Percentiles rank a stretch among this genome's conserved stretches.
These are phyloP conservation scores for Pyropia yezoensis DNA, from an alignment of 23 red algal genomes.

Conservation along the genomic window DNA sequence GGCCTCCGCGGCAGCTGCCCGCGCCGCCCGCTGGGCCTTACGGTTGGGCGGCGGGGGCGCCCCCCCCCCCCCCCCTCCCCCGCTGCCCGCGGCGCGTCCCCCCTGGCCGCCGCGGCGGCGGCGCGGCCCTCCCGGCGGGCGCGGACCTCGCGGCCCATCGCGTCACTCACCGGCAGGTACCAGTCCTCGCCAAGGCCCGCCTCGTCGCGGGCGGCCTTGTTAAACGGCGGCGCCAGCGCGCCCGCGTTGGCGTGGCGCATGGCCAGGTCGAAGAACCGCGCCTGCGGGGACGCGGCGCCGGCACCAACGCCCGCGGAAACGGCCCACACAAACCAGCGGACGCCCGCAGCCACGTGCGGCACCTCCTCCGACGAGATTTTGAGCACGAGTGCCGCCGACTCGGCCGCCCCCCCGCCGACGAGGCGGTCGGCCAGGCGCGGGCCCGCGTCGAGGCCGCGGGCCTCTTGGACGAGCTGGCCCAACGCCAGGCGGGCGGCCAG, in stretches of 20 bases:
- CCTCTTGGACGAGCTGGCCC: slow-evolving; percentile 63
- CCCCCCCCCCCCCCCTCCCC: too few relatives aligned
- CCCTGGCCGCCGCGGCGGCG: too few relatives aligned
- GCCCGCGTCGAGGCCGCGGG: slow-evolving; percentile 60
- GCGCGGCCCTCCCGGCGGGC: slow-evolving; percentile 3
- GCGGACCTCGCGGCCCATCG: slow-evolving; percentile 20
- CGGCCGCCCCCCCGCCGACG: slow-evolving; percentile 20
- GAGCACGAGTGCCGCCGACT: slow-evolving; percentile 26
- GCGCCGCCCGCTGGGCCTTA: too few relatives aligned
- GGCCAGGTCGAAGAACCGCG: slow-evolving; percentile 41
- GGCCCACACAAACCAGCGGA: slow-evolving; percentile 55
- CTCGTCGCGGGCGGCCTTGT: slow-evolving; percentile 17
- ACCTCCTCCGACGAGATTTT: slow-evolving; percentile 62
- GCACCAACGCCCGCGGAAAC: slow-evolving; percentile 8
- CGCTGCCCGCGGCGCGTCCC: too few relatives aligned
- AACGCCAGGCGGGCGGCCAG: slow-evolving; percentile 37
- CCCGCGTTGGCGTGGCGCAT: slow-evolving; percentile 42
- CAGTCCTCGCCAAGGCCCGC: slow-evolving; percentile 63
- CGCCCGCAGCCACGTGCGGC: slow-evolving; percentile 42
- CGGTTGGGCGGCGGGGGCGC: too few relatives aligned
- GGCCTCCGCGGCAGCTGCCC: too few relatives aligned
- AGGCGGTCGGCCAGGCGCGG: slow-evolving; percentile 47
- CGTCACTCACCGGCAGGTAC: slow-evolving; percentile 63
- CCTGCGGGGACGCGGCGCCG: slow-evolving; percentile 3
- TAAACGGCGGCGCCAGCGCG: slow-evolving; percentile 62